Evolutionary conservation across 441 rosid species (phyloP).

Genomic region (Pelargonium myrrhifolium): DNA sequence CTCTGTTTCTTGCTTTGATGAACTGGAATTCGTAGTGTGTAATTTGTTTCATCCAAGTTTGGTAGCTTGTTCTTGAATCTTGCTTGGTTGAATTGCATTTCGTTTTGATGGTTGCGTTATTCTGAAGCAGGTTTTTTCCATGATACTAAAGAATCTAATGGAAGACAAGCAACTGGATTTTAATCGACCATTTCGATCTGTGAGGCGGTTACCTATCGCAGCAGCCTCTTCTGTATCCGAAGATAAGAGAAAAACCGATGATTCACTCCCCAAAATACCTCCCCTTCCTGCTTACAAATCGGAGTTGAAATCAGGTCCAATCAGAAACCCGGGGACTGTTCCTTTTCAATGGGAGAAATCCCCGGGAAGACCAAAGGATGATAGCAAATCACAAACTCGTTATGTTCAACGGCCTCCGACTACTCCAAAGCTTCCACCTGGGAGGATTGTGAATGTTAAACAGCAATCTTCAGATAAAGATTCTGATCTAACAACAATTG

Average conservation of each 20-base stretch:
- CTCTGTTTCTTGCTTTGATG: too few species aligned
- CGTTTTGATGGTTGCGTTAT: constrained; percentile 12
- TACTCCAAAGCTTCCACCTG: constrained; percentile 89
- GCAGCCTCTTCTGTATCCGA: constrained; percentile 26
- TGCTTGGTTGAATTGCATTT: constrained; percentile 5
- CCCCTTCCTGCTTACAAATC: constrained; percentile 55
- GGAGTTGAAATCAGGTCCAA: constrained; percentile 76
- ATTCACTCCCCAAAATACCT: constrained; percentile 30
- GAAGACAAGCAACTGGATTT: constrained; percentile 70
- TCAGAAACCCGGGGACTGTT: constrained; percentile 76
- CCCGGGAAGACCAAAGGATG: constrained; percentile 77
- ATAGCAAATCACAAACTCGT: constrained; percentile 24
- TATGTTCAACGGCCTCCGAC: constrained; percentile 24
- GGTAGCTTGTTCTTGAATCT: background rate
- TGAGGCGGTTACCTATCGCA: constrained; percentile 41
- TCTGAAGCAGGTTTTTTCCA: constrained; percentile 7
- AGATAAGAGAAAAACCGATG: constrained; percentile 35
- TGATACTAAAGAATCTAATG: constrained; percentile 43
- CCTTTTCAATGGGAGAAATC: constrained; percentile 81
- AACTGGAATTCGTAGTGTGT: too few species aligned
- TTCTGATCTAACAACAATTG: constrained; percentile 5
- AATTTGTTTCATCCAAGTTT: too few species aligned
- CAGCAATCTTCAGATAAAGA: constrained; percentile 18
- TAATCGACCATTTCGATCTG: constrained; percentile 65
- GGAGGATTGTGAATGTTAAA: constrained; percentile 38